Evolutionary conservation across 352 stramenopile genomes (phyloP).

Genomic region (Pythium plurisporium): DNA sequence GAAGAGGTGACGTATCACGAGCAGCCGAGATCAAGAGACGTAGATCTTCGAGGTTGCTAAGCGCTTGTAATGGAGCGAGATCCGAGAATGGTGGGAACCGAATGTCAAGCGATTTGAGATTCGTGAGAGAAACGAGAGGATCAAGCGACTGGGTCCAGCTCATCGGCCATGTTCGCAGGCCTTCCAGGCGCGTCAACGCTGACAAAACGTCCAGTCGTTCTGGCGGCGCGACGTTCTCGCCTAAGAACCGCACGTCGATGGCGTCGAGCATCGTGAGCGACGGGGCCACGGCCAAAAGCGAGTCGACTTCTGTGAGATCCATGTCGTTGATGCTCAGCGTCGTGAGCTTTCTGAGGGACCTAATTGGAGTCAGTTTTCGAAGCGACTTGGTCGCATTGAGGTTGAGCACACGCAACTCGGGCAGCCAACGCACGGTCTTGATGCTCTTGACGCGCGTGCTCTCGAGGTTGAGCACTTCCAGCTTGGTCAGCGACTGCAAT

Average conservation of each 20-base stretch:
- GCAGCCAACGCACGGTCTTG: constrained; percentile 1
- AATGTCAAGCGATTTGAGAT: constrained; percentile 5
- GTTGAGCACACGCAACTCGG: constrained; percentile 15
- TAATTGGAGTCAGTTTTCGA: neutral
- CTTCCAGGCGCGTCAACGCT: neutral
- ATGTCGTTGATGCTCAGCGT: constrained; percentile 18
- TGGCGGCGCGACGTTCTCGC: neutral
- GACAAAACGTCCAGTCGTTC: neutral
- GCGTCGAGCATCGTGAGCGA: constrained; percentile 9
- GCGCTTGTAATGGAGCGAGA: constrained; percentile 1
- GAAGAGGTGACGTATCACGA: constrained; percentile 9
- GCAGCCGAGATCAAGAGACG: constrained; percentile 4
- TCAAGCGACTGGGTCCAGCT: constrained; percentile 17
- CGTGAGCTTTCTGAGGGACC: constrained; percentile 3
- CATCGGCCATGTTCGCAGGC: constrained; percentile 10
- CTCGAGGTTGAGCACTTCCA: constrained; percentile 12
- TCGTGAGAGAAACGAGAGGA: neutral
- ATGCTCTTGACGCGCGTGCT: constrained; percentile 15
- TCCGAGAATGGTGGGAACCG: constrained; percentile 16
- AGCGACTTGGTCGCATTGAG: constrained; percentile 8
- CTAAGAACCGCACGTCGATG: constrained; percentile 12
- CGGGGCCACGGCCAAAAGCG: neutral
- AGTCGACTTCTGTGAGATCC: constrained; percentile 6
- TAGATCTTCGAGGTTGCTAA: constrained; percentile 7
- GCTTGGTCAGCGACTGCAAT: constrained; percentile 3